Evolutionary conservation across 306 rosid species (phyloP), one percentile per base, ranked within the genome.

Genomic region (Inga leiocalycina): DNA sequence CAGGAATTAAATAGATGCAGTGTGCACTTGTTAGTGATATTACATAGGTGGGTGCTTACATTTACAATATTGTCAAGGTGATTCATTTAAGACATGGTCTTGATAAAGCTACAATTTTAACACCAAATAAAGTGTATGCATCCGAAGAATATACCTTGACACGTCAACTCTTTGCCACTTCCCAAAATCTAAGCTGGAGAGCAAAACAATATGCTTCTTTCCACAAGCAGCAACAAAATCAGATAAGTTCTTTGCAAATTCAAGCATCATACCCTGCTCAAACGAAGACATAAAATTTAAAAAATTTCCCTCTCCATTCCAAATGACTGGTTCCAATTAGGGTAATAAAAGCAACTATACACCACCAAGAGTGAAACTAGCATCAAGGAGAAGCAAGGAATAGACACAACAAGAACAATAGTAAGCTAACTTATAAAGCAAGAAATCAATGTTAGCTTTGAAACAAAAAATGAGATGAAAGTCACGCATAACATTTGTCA

Each of bases 141-240:
- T 77, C 19, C 78, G 81, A 79, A 57, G 22, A 83, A 2, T 44
- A 78, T 89, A 95, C 98, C 97, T 92, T 34, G 96, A 93, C 90
- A 84, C 87, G 80, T 95, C 98, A 88, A 93, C 89, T 56, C 87
- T 85, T 88, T 86, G 94, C 97, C 98, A 95, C 86, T 88, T 95
- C 76, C 96, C 93, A 83, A 93, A 95, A 74, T 95, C 99, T 84
- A 95, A 91, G 89, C 99, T 87, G 48, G 98, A 95, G 66, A 95
- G 96, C 86, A 95, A 79, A 79, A 92, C 68, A 59, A 92, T 78
- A 78, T 90, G 93, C 92, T 91, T 92, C 90, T 90, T 93, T 54
- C 97, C 97, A 86, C 86, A 89, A 34, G 75, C 80, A 66, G 85
- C 92, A 80, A 89, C 84, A 89, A 89, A 91, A 49, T 93, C 92